Base-by-base conservation (phyloP, 257 asterid species). In the Solanum dulcamara region DNA sequence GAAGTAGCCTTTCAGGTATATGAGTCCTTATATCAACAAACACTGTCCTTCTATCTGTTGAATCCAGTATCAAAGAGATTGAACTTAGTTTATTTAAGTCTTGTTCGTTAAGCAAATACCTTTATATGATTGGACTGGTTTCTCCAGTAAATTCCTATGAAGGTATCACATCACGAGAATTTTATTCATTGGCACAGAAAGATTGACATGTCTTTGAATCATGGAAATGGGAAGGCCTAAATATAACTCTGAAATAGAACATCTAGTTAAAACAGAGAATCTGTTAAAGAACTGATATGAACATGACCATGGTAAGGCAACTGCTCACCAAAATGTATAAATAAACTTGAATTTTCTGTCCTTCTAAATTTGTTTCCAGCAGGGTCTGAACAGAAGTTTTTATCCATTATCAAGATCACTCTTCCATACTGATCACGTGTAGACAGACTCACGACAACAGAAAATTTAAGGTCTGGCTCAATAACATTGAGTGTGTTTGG, bases 321-420 rank as follows among this genome's bases (percentile, higher is more conserved):
- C 85, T 50, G 26, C 96, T 89, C 90, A 94, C 99, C 99, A 83
- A 91, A 93, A 90, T 90, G 98, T 86, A 96, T 80, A 85, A 90
- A 68, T 15, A 92, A 66, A 83, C 94, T 94, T 20, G 99, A 96
- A 89, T 96, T 95, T 38, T 88, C 91, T 11, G 98, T 90, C 89
- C 99, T 89, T 12, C 81, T 85, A 60, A 96, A 94, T 72, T 55
- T 89, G 87, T 96, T 96, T 83, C 98, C 98, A 32, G 98, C 98
- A 80, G 96, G 74, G 84, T 96, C 99, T 44, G 93, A 88, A 50
- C 98, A 96, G 90, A 94, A 91, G 84, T 81, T 83, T 87, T 89
- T 95, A 85, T 93, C 98, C 98, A 95, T 91, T 68, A 93, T 90
- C 82, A 93, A 83, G 81, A 94, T 50, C 85, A 88, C 89, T 55